These are phyloP conservation scores for Xerocomus amazonicus DNA, from an alignment of 1,284 basidiomycete genomes.

Conservation along the genomic window DNA sequence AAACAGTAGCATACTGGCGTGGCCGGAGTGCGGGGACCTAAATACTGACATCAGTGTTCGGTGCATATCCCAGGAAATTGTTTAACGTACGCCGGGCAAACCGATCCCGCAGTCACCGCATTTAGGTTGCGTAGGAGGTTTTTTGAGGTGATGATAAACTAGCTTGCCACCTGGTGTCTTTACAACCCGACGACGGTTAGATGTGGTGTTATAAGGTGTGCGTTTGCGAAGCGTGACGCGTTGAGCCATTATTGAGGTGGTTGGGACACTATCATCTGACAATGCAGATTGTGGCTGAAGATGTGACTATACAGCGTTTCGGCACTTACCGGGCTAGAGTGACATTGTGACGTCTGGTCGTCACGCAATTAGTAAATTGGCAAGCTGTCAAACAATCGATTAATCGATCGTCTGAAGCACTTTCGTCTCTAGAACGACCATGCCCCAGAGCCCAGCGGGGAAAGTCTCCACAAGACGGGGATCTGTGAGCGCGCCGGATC, in stretches of 20 bases:
- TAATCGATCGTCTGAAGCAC: background rate
- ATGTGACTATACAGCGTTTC: conserved; percentile 21
- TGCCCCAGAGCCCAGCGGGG: conserved; percentile 28
- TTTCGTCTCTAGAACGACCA: conserved; percentile 9
- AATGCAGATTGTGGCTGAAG: conserved; percentile 19
- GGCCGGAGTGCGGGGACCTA: conserved; percentile 92
- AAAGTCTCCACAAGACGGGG: conserved; percentile 58
- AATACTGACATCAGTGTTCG: background rate
- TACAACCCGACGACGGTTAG: conserved; percentile 91
- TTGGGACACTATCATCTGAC: background rate
- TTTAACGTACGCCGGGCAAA: conserved; percentile 79
- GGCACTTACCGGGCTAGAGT: conserved; percentile 15
- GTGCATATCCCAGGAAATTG: background rate
- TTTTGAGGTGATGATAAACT: conserved; percentile 89
- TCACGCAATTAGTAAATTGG: conserved; percentile 1
- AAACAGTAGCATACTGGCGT: conserved; percentile 88
- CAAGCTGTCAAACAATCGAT: conserved; percentile 3
- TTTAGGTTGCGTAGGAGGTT: conserved; percentile 85
- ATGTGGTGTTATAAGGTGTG: conserved; percentile 98
- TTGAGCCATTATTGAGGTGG: conserved; percentile 77
- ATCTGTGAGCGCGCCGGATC: conserved; percentile 63
- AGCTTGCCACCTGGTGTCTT: conserved; percentile 96
- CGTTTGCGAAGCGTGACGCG: conserved; percentile 99
- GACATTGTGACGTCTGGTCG: background rate
- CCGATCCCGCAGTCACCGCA: conserved; percentile 96